A percentile compares a stretch with the other conserved stretches of the same genome.
These are phyloP conservation scores for Backusella morwellensis DNA, from an alignment of 192 early-diverging fungal species.

Conservation along the genomic window DNA sequence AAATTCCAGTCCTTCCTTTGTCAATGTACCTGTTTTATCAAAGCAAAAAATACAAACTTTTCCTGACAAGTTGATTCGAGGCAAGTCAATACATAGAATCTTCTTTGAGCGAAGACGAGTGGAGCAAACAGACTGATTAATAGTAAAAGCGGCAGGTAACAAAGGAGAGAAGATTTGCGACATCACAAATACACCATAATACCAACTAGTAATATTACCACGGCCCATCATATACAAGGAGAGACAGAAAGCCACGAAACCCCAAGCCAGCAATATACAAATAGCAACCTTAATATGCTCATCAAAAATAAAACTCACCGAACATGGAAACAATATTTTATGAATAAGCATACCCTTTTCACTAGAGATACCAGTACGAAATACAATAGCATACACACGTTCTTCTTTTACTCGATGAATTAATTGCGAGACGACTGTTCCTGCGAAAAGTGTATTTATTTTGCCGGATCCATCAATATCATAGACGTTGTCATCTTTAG, in stretches of 20 bases:
- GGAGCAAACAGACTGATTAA: constrained; percentile 68
- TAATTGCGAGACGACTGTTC: constrained; percentile 62
- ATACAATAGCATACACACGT: constrained; percentile 54
- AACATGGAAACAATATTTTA: constrained; percentile 69
- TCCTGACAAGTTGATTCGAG: constrained; percentile 68
- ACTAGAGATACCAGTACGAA: constrained; percentile 63
- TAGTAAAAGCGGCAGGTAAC: constrained; percentile 70
- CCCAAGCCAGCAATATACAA: constrained; percentile 63
- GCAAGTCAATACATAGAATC: constrained; percentile 70
- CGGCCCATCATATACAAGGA: constrained; percentile 58
- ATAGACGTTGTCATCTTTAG: constrained; percentile 46
- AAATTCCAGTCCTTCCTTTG: constrained; percentile 69
- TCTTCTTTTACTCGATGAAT: constrained; percentile 19
- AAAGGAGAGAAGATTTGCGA: constrained; percentile 68
- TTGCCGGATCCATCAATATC: constrained; percentile 40
- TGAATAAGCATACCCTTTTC: constrained; percentile 70
- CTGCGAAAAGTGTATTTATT: constrained; percentile 62
- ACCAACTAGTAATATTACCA: constrained; percentile 64
- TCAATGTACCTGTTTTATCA: constrained; percentile 80
- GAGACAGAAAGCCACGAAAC: constrained; percentile 54
- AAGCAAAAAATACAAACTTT: constrained; percentile 79
- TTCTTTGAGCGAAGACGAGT: constrained; percentile 57
- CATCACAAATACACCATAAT: constrained; percentile 72
- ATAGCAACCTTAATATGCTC: constrained; percentile 76
- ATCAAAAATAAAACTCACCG: constrained; percentile 73